Conservation (phyloP, 192 early-diverging fungal genomes). For the Coemansia sp. region DNA sequence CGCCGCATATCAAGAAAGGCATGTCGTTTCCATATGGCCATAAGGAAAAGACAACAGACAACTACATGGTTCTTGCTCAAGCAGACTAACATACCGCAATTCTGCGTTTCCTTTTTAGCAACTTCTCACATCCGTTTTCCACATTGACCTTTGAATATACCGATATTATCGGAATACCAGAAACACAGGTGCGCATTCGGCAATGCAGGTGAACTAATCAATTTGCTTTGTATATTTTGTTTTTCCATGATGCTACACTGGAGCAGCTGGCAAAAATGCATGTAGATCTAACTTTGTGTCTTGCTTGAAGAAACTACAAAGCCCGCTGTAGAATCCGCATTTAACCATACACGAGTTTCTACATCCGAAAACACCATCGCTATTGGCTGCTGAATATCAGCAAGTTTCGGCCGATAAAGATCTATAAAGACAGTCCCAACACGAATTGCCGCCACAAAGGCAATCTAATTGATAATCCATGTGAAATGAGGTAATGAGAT, state of each 20-base stretch:
- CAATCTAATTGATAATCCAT: neutral
- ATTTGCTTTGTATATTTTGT: neutral
- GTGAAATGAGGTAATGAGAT: neutral
- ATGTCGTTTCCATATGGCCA: slow-evolving; percentile 53
- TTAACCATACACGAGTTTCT: neutral
- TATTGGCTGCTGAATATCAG: neutral
- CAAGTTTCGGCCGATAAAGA: no score
- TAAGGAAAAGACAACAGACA: slow-evolving; percentile 44
- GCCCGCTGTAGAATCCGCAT: neutral
- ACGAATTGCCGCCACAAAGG: no score
- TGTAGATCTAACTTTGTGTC: neutral
- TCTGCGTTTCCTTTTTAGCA: neutral
- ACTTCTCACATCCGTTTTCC: neutral
- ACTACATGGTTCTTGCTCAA: slow-evolving; percentile 54
- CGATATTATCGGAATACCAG: no score
- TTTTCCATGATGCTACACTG: neutral
- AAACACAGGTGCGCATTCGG: no score
- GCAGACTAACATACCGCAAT: slow-evolving; percentile 9
- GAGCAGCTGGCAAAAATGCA: neutral
- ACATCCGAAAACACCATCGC: neutral
- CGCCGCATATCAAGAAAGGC: slow-evolving; percentile 52
- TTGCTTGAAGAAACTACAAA: neutral
- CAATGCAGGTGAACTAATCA: neutral
- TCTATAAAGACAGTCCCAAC: no score
- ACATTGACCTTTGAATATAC: neutral